These are phyloP conservation scores for Pichia sp. DNA, from an alignment of 1,139 yeast genomes.

Conservation along the genomic window DNA sequence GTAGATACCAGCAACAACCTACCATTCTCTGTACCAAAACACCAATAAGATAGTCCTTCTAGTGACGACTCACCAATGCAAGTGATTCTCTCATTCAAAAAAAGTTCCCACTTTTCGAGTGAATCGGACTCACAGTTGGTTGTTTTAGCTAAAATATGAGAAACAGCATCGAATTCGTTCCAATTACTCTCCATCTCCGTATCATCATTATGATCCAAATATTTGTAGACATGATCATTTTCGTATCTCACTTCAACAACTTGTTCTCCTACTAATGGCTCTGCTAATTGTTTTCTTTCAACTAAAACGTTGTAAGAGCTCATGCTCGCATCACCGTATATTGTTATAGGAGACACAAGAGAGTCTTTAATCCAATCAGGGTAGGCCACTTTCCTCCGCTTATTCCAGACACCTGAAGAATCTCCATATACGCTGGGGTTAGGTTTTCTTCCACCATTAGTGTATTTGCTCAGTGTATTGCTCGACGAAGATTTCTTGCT, in stretches of 20 bases:
- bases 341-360: constrained; percentile 24
- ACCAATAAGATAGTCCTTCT: constrained; percentile 36
- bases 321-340: constrained; percentile 27
- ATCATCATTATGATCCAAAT: constrained; percentile 15
- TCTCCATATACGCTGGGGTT: neutral
- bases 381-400: constrained; percentile 21
- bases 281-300: constrained; percentile 7
- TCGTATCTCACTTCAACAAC: constrained; percentile 27
- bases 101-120: constrained; percentile 19
- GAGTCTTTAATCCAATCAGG: constrained; percentile 27
- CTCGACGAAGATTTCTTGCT: constrained; percentile 8
- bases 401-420: constrained; percentile 8
- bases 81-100: constrained; percentile 25
- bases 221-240: constrained; percentile 18
- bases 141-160: constrained; percentile 19
- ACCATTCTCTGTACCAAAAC: constrained; percentile 70
- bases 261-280: constrained; percentile 19
- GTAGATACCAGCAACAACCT: constrained; percentile 66
- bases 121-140: constrained; percentile 8
- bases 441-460: constrained; percentile 4
- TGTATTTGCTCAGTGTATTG: constrained; percentile 6
- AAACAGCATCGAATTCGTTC: constrained; percentile 24
- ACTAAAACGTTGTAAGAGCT: constrained; percentile 24
- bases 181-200: constrained; percentile 20
- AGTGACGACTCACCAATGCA: constrained; percentile 24